Percentiles rank a stretch among this genome's conserved stretches.
Evolutionary conservation across 108 stramenopile genomes (phyloP).

Genomic region (Cyclotella sp.): DNA sequence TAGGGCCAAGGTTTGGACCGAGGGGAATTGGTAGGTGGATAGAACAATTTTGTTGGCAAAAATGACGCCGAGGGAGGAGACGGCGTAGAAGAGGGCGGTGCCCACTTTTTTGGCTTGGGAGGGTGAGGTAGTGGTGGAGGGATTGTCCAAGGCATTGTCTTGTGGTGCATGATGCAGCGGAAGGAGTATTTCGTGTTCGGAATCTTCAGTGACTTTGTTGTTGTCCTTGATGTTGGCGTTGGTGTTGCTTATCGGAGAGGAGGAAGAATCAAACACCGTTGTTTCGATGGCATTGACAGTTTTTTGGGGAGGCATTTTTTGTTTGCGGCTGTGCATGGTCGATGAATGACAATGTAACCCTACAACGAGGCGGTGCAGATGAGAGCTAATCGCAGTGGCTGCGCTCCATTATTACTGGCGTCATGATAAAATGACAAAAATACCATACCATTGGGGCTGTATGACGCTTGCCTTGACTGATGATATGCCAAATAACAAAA

Average conservation of each 20-base stretch:
- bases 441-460: too few species aligned
- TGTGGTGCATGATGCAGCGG: neutral
- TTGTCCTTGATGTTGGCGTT: neutral
- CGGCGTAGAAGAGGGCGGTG: slow-evolving; percentile 53
- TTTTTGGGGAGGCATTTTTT: neutral
- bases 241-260: neutral
- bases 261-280: too few species aligned
- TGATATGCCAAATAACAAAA: too few species aligned
- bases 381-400: too few species aligned
- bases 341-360: too few species aligned
- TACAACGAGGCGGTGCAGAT: too few species aligned
- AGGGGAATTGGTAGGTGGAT: slow-evolving; percentile 49
- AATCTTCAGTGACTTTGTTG: neutral
- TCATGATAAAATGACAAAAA: too few species aligned
- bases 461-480: too few species aligned
- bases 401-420: too few species aligned
- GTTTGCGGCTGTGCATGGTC: neutral
- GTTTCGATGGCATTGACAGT: too few species aligned
- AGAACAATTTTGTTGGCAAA: slow-evolving; percentile 56
- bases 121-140: slow-evolving; percentile 15
- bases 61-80: slow-evolving; percentile 52
- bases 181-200: slow-evolving; percentile 21
- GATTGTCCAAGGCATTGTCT: too few species aligned
- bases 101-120: slow-evolving; percentile 44
- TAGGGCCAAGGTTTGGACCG: slow-evolving; percentile 49